Conservation (phyloP, 352 stramenopile species). For the Globisporangium lucens region DNA sequence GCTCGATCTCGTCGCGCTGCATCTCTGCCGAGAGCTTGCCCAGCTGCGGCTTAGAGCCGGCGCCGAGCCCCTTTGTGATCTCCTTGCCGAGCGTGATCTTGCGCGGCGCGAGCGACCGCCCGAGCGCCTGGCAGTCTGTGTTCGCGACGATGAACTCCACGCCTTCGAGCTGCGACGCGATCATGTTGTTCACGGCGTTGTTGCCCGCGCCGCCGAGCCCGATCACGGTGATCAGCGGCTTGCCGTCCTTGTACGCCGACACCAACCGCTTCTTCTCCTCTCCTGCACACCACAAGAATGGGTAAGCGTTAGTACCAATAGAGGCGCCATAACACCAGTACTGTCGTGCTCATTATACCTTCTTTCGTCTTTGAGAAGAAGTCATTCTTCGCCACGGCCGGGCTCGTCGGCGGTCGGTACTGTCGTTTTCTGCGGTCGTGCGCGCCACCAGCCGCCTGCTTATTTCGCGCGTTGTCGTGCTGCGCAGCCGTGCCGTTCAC, state of each 20-base stretch:
- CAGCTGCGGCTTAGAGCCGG: slow-evolving; percentile 78
- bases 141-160: slow-evolving; percentile 96
- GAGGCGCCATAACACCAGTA: neutral
- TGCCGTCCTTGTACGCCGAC: slow-evolving; percentile 73
- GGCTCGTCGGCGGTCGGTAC: slow-evolving; percentile 7
- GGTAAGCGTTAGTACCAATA: neutral
- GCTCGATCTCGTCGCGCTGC: slow-evolving; percentile 87
- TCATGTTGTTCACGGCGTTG: slow-evolving; percentile 91
- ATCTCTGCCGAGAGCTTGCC: slow-evolving; percentile 84
- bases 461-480: neutral
- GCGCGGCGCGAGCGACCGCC: slow-evolving; percentile 68
- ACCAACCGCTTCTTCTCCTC: slow-evolving; percentile 45
- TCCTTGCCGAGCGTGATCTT: slow-evolving; percentile 86
- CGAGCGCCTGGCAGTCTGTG: slow-evolving; percentile 92
- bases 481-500: neutral
- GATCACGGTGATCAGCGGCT: slow-evolving; percentile 85
- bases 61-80: slow-evolving; percentile 80
- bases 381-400: slow-evolving; percentile 3
- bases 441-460: neutral
- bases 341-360: slow-evolving; percentile 2
- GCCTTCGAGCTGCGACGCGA: slow-evolving; percentile 82
- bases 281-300: slow-evolving; percentile 11
- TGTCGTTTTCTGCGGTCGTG: slow-evolving; percentile 23
- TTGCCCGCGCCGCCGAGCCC: slow-evolving; percentile 77
- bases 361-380: slow-evolving; percentile 15